Conservation (phyloP, 345 rosid species). For the Eucalyptus regnans region DNA sequence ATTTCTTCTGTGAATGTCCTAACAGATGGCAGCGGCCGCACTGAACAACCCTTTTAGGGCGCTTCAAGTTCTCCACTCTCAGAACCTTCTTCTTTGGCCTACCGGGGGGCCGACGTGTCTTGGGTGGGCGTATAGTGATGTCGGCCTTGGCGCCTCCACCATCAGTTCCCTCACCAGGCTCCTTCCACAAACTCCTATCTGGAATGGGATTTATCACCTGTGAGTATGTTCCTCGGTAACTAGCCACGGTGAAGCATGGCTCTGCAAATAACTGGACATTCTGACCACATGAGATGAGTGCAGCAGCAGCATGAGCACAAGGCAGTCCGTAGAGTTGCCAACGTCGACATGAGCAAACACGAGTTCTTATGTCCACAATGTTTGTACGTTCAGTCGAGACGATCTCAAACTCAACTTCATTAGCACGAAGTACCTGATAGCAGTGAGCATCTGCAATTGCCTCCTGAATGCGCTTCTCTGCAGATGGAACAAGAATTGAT, state of each 20-base stretch:
- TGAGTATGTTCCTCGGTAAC: conserved; percentile 71
- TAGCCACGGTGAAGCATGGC: conserved; percentile 66
- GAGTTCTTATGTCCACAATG: conserved; percentile 76
- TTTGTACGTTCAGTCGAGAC: conserved; percentile 95
- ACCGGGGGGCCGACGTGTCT: conserved; percentile 95
- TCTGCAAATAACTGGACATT: conserved; percentile 74
- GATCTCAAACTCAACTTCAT: conserved; percentile 95
- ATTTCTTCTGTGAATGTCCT: conserved; percentile 99
- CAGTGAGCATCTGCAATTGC: conserved; percentile 82
- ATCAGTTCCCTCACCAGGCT: conserved; percentile 17
- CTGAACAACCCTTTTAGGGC: conserved; percentile 92
- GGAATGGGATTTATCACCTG: conserved; percentile 59
- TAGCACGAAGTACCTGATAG: conserved; percentile 95
- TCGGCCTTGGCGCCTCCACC: conserved; percentile 48
- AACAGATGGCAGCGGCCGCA: conserved; percentile 97
- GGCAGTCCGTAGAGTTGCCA: conserved; percentile 97
- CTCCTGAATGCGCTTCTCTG: conserved; percentile 75
- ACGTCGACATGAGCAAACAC: conserved; percentile 84
- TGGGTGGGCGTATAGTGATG: conserved; percentile 62
- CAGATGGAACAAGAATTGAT: conserved; percentile 83
- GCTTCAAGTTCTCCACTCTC: conserved; percentile 86
- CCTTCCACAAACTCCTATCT: conserved; percentile 51
- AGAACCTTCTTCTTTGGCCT: conserved; percentile 95
- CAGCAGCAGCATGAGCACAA: conserved; percentile 97
- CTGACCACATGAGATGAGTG: conserved; percentile 85